phyloP scores from a whole-genome alignment of 2,329 filamentous ascomycete species.

The Plectosphaerella cucumerina region DNA sequence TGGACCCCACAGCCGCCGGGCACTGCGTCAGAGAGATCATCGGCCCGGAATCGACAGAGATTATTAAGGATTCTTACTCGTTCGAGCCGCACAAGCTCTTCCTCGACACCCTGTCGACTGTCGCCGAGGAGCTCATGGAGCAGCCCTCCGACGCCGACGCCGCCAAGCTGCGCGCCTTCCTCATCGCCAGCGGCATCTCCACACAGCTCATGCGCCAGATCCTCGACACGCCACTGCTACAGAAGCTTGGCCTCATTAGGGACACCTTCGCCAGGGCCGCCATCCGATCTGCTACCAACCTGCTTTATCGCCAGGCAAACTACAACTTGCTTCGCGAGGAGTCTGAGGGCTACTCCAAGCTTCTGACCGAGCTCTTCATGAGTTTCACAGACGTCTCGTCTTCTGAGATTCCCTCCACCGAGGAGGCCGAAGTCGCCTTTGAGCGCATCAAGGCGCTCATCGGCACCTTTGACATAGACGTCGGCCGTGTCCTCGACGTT shows the following conservation, averaged over 20 bases:
- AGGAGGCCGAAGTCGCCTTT: constrained; percentile 79
- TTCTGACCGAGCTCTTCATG: constrained; percentile 92
- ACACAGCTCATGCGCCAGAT: constrained; percentile 70
- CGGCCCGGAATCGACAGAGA: constrained; percentile 47
- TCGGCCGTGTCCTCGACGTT: constrained; percentile 89
- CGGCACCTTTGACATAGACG: constrained; percentile 94
- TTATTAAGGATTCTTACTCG: constrained; percentile 42
- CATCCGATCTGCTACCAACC: constrained; percentile 86
- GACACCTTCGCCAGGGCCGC: constrained; percentile 80
- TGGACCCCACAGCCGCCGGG: constrained; percentile 68
- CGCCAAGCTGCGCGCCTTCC: constrained; percentile 58
- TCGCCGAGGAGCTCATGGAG: constrained; percentile 65
- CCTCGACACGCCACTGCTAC: constrained; percentile 74
- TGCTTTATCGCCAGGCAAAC: constrained; percentile 92
- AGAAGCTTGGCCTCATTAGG: constrained; percentile 74
- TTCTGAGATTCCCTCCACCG: constrained; percentile 66
- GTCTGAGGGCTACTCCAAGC: constrained; percentile 93
- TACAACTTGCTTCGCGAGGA: constrained; percentile 96
- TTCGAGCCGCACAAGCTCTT: constrained; percentile 69
- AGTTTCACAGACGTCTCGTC: constrained; percentile 43
- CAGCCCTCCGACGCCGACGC: constrained; percentile 26
- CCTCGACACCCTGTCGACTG: constrained; percentile 76
- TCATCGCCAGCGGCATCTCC: constrained; percentile 69
- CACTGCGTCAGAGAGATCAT: constrained; percentile 70
- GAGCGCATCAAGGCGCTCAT: constrained; percentile 92